These are phyloP conservation scores for Pichia sporocuriosa DNA, from an alignment of 805 yeast genomes.

Conservation along the genomic window DNA sequence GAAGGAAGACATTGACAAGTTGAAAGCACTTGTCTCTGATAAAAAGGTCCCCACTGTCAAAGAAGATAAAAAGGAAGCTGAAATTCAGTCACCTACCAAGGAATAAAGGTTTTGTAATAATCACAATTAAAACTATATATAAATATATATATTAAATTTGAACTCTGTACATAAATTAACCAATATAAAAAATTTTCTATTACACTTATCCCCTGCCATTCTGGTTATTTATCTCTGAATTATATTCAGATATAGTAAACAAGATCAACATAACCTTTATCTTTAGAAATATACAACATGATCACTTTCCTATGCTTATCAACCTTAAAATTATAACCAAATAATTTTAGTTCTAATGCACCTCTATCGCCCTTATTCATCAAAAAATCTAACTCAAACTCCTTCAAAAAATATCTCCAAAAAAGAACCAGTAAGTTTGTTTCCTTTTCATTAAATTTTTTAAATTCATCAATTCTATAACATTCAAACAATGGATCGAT, in stretches of 20 bases:
- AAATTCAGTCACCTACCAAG: not conserved
- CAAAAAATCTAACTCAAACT: constrained; percentile 12
- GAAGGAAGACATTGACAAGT: constrained; percentile 35
- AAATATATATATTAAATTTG: not conserved
- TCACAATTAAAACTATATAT: not conserved
- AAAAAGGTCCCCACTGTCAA: constrained; percentile 7
- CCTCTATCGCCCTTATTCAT: not conserved
- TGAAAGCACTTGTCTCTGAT: constrained; percentile 17
- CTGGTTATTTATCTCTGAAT: too few relatives aligned
- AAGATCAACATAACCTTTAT: constrained; percentile 19
- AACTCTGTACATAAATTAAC: not conserved
- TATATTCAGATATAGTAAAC: constrained; percentile 14
- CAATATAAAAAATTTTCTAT: too few relatives aligned
- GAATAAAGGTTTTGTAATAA: not conserved
- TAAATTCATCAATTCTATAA: constrained; percentile 17
- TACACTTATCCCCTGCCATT: too few relatives aligned
- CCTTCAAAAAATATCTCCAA: constrained; percentile 19
- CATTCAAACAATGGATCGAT: constrained; percentile 13
- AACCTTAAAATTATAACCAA: constrained; percentile 24
- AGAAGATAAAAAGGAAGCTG: not conserved
- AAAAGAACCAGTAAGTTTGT: constrained; percentile 19
- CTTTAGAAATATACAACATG: constrained; percentile 17
- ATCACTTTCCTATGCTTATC: constrained; percentile 14
- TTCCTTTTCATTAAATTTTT: constrained; percentile 16
- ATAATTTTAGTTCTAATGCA: constrained; percentile 16